phyloP scores from a whole-genome alignment of 495 filamentous ascomycete species.

The Sporormia fimetaria region DNA sequence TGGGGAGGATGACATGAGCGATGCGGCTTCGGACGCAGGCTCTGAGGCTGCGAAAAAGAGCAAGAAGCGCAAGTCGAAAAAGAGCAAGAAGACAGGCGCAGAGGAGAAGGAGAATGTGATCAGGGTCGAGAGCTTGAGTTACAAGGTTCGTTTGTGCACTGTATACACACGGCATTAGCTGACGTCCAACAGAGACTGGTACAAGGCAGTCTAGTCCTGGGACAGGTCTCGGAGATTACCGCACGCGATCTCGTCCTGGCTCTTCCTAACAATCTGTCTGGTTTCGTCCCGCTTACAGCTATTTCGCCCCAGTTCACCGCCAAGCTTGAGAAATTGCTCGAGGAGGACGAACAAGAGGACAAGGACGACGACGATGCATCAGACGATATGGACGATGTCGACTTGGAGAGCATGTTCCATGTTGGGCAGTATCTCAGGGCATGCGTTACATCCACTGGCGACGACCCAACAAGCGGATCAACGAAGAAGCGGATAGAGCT shows the following conservation, averaged over 20 bases:
- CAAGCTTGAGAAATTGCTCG: constrained; percentile 52
- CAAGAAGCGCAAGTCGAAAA: constrained; percentile 37
- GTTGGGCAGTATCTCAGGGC: constrained; percentile 84
- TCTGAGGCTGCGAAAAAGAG: constrained; percentile 44
- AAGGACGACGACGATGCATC: constrained; percentile 45
- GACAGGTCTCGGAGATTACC: constrained; percentile 74
- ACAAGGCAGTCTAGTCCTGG: constrained; percentile 74
- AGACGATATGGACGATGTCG: constrained; percentile 46
- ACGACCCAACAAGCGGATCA: constrained; percentile 38
- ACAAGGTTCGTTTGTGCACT: constrained; percentile 52
- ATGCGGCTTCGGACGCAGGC: constrained; percentile 38
- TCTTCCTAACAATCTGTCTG: constrained; percentile 82
- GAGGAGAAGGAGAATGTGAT: constrained; percentile 44
- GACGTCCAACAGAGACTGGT: constrained; percentile 55
- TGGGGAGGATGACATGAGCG: constrained; percentile 30
- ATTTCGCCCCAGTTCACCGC: constrained; percentile 65
- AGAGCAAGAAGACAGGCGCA: constrained; percentile 22
- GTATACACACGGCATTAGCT: constrained; percentile 22
- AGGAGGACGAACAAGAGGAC: constrained; percentile 43
- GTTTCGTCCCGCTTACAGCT: constrained; percentile 80
- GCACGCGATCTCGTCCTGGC: constrained; percentile 64
- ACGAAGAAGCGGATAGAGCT: constrained; percentile 73
- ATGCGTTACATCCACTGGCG: constrained; percentile 60
- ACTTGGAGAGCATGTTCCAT: constrained; percentile 60
- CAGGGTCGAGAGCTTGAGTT: constrained; percentile 77